These are phyloP conservation scores for Thelephora terrestris DNA, from an alignment of 1,284 basidiomycete genomes.

Conservation along the genomic window DNA sequence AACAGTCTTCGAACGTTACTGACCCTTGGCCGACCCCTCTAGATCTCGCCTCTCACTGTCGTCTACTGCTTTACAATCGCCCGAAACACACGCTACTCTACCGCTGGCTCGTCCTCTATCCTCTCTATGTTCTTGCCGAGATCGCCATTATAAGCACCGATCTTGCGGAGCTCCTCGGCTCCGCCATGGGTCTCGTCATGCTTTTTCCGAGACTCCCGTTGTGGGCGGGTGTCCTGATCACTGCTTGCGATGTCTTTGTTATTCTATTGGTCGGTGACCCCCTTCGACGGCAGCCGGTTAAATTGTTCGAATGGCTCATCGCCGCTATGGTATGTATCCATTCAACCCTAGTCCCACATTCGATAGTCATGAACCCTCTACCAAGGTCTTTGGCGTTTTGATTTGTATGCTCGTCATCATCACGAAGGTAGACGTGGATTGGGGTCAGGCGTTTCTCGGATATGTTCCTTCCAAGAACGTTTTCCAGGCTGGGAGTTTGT, in stretches of 20 bases:
- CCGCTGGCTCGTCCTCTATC: constrained; percentile 62
- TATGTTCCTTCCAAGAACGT: constrained; percentile 71
- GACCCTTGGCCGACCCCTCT: background rate
- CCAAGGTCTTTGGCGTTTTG: constrained; percentile 70
- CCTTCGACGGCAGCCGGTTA: constrained; percentile 44
- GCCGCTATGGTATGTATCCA: constrained; percentile 37
- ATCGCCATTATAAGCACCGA: constrained; percentile 79
- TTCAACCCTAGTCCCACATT: background rate
- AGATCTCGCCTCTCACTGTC: constrained; percentile 70
- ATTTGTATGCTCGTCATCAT: constrained; percentile 79
- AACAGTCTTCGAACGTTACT: background rate
- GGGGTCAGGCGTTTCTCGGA: constrained; percentile 77
- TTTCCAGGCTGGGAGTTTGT: constrained; percentile 57
- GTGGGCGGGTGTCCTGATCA: constrained; percentile 78
- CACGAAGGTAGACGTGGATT: constrained; percentile 62
- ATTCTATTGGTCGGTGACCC: constrained; percentile 58
- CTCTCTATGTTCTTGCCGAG: constrained; percentile 61
- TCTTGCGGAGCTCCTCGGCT: constrained; percentile 70
- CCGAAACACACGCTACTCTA: constrained; percentile 50
- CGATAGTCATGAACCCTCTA: background rate
- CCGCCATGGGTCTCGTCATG: constrained; percentile 70
- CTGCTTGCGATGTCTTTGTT: constrained; percentile 76
- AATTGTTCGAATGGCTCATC: constrained; percentile 68
- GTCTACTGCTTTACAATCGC: constrained; percentile 58
- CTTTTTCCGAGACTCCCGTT: constrained; percentile 75